A percentile compares a stretch with the other conserved stretches of the same genome.
Evolutionary conservation across 192 early-diverging fungal species (phyloP).

Genomic region (Coemansia umbellata): DNA sequence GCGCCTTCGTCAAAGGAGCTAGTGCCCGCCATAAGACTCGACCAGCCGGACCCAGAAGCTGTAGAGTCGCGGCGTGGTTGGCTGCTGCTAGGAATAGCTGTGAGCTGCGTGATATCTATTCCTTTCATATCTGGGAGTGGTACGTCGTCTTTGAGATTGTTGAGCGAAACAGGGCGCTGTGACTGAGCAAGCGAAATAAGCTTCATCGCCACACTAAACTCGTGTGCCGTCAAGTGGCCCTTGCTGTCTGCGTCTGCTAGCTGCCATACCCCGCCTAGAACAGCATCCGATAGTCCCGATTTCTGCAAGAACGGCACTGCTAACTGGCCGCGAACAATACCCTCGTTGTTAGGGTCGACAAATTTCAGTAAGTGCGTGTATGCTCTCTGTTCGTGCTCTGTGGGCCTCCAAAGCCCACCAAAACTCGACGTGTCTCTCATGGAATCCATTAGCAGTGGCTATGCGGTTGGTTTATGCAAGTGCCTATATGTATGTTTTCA

Average conservation of each 20-base stretch:
- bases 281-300: constrained; percentile 59
- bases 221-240: constrained; percentile 66
- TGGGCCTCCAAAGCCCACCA: constrained; percentile 49
- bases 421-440: constrained; percentile 10
- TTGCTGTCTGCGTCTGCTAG: constrained; percentile 72
- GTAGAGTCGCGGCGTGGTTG: constrained; percentile 34
- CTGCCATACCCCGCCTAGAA: constrained; percentile 82
- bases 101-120: constrained; percentile 19
- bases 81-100: neutral
- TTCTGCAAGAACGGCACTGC: constrained; percentile 73
- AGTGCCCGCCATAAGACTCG: constrained; percentile 4
- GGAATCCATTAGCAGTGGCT: constrained; percentile 19
- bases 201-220: constrained; percentile 81
- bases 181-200: constrained; percentile 84
- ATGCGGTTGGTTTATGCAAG: no score
- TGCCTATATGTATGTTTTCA: no score
- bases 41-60: constrained; percentile 41
- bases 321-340: constrained; percentile 62
- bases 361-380: constrained; percentile 61
- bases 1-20: constrained; percentile 2
- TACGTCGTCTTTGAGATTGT: constrained; percentile 43
- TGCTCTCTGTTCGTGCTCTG: constrained; percentile 57
- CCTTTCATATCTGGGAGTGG: constrained; percentile 62
- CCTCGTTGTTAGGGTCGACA: constrained; percentile 60
- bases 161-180: constrained; percentile 56